Percentiles rank a stretch among this genome's conserved stretches.
These are phyloP conservation scores for Catenaria anguillulae DNA, from an alignment of 371 early-diverging fungal species.

Conservation along the genomic window DNA sequence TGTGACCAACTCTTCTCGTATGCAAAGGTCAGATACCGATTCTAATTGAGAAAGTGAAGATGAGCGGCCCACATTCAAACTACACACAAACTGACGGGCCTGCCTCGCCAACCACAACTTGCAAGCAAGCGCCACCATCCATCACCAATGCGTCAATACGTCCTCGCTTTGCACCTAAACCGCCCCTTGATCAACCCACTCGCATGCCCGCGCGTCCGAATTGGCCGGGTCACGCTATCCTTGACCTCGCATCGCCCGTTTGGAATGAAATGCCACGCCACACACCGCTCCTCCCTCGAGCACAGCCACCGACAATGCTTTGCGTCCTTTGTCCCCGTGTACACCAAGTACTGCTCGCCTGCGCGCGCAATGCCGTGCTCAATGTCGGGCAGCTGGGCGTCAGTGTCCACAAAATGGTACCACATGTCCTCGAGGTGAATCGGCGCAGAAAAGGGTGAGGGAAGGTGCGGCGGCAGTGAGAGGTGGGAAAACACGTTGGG, in stretches of 20 bases:
- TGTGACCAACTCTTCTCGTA: no score
- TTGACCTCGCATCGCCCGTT: not conserved
- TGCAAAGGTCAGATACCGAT: no score
- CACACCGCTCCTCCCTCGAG: not conserved
- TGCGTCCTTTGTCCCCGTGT: not conserved
- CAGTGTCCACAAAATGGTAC: not conserved
- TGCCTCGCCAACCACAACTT: no score
- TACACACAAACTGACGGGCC: no score
- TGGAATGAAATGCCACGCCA: not conserved
- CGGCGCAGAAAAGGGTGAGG: constrained; percentile 1
- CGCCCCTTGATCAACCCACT: not conserved
- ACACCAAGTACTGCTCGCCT: not conserved
- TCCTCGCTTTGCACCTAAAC: not conserved
- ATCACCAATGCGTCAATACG: not conserved
- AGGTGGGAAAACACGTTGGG: not conserved
- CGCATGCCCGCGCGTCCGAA: not conserved
- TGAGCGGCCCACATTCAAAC: no score
- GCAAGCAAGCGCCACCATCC: no score
- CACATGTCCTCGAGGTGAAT: constrained; percentile 7
- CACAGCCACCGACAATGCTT: not conserved
- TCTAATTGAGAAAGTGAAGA: no score
- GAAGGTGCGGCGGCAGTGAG: not conserved
- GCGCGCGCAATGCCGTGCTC: not conserved
- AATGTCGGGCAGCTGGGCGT: not conserved
- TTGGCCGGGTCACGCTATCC: not conserved